Percentiles rank a stretch among this genome's conserved stretches.
These are phyloP conservation scores for Globisporangium iwayamae DNA, from an alignment of 352 stramenopile genomes.

Conservation along the genomic window DNA sequence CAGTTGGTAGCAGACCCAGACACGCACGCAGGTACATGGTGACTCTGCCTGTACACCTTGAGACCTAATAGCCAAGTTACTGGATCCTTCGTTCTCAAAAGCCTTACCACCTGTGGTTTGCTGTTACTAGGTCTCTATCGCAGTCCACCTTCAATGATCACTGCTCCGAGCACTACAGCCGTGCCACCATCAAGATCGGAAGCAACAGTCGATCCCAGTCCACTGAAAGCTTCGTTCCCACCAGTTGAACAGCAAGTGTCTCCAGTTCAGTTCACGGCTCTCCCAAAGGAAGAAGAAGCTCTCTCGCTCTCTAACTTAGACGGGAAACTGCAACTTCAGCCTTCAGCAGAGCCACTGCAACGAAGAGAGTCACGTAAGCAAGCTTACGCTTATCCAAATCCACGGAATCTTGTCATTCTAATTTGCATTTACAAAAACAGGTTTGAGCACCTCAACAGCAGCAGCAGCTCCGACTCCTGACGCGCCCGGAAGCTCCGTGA, in stretches of 20 bases:
- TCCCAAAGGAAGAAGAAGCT: neutral
- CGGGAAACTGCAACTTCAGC: neutral
- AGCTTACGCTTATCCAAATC: too few relatives aligned
- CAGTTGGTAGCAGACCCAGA: slow-evolving; percentile 37
- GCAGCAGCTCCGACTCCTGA: neutral
- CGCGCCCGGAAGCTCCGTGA: slow-evolving; percentile 7
- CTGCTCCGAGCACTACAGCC: too few relatives aligned
- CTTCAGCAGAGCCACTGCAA: neutral
- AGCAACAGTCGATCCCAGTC: neutral
- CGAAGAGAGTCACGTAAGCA: slow-evolving; percentile 7
- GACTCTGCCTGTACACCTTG: neutral
- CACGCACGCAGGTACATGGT: slow-evolving; percentile 22
- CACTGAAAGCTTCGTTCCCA: neutral
- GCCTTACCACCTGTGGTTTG: neutral
- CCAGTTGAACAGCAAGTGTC: neutral
- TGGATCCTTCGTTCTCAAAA: neutral
- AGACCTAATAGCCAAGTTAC: too few relatives aligned
- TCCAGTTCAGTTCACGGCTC: neutral
- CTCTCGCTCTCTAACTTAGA: slow-evolving; percentile 5
- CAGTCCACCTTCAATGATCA: neutral
- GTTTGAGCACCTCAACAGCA: neutral
- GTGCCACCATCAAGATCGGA: neutral
- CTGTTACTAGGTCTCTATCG: slow-evolving; percentile 7
- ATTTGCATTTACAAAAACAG: neutral
- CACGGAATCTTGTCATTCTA: neutral